Percentiles rank a stretch among this genome's conserved stretches.
phyloP scores from a whole-genome alignment of 352 stramenopile species.

The Pythium myriotylum region DNA sequence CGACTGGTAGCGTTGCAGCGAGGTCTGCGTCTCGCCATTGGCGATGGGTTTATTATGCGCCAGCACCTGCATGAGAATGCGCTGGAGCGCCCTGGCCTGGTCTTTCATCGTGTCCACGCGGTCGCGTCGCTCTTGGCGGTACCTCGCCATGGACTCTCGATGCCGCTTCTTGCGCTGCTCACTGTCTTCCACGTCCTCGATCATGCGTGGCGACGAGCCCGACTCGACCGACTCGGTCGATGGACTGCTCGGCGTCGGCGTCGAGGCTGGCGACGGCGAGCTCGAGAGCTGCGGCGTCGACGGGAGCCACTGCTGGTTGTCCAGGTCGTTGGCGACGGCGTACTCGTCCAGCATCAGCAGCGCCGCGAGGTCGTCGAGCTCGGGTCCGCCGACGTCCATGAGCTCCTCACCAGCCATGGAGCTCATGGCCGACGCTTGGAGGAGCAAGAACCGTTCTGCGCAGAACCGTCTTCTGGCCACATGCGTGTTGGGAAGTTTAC shows the following conservation, averaged over 20 bases:
- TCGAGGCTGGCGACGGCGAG: not conserved
- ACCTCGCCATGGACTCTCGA: conserved; percentile 23
- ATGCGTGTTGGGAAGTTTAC: not conserved
- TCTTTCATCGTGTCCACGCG: conserved; percentile 14
- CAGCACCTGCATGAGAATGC: conserved; percentile 12
- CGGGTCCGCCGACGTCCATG: conserved; percentile 5
- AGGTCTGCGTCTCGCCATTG: not conserved
- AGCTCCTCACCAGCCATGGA: conserved; percentile 5
- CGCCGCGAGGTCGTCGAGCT: conserved; percentile 24
- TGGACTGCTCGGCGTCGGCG: not conserved
- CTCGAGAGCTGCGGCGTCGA: not conserved
- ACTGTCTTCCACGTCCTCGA: not conserved
- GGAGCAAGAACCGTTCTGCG: not conserved
- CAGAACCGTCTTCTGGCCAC: not conserved
- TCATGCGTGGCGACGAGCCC: not conserved
- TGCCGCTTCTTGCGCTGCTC: conserved; percentile 1
- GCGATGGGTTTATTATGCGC: conserved; percentile 20
- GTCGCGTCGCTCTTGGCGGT: conserved; percentile 15
- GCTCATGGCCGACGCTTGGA: no score
- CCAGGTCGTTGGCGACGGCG: conserved; percentile 15
- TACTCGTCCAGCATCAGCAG: conserved; percentile 25
- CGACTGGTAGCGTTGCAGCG: conserved; percentile 6
- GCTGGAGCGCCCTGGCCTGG: conserved; percentile 13
- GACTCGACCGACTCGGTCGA: conserved; percentile 1
- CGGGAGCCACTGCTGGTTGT: conserved; percentile 5